Conservation (phyloP, 257 asterid genomes). For the Forsythia viridissima region DNA sequence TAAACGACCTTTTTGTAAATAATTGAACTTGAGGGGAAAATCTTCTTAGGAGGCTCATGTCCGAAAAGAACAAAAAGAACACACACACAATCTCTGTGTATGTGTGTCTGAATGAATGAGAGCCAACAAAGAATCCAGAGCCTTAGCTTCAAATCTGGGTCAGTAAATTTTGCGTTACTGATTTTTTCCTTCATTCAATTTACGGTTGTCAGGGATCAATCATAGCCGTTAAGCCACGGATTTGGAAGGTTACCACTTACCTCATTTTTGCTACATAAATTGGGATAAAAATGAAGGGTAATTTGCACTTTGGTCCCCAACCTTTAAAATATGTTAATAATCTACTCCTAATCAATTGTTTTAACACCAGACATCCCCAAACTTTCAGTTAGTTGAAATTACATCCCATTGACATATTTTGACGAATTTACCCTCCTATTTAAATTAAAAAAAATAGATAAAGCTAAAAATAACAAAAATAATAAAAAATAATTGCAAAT, state of each 20-base stretch:
- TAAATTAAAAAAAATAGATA: too few relatives aligned
- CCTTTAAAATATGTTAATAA: too few relatives aligned
- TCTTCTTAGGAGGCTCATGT: conserved; percentile 62
- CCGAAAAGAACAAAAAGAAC: conserved; percentile 12
- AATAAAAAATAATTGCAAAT: too few relatives aligned
- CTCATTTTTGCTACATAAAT: not conserved
- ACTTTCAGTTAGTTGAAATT: too few relatives aligned
- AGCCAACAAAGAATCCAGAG: conserved; percentile 4
- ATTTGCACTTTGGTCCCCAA: too few relatives aligned
- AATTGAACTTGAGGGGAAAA: conserved; percentile 36
- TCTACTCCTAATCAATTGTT: too few relatives aligned
- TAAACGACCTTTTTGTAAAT: conserved; percentile 49
- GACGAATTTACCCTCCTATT: too few relatives aligned
- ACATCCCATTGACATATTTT: too few relatives aligned
- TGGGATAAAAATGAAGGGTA: not conserved
- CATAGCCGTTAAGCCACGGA: not conserved
- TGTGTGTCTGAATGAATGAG: not conserved
- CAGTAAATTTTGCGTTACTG: not conserved
- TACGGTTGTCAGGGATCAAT: not conserved
- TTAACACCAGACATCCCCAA: too few relatives aligned
- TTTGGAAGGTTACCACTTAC: not conserved
- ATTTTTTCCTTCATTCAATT: not conserved
- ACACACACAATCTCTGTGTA: conserved; percentile 19
- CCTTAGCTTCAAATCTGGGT: not conserved
- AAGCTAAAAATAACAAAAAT: too few relatives aligned